Evolutionary conservation across 208 protist species (phyloP).

Genomic region (Kentomonas sorsogonicus): DNA sequence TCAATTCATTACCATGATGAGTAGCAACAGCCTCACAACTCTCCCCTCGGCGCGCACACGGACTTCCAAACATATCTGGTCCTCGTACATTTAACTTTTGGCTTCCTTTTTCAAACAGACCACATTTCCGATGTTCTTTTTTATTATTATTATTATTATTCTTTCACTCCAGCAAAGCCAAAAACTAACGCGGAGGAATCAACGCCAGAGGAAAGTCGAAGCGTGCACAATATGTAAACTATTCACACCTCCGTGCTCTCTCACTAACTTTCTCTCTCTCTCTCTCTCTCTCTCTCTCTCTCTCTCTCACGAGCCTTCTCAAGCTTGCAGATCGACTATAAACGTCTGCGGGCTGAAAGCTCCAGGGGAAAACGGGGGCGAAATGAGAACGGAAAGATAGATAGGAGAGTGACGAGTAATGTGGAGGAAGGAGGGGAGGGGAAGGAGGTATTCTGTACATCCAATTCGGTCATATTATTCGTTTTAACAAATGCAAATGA

Average conservation of each 20-base stretch:
- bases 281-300: constrained; percentile 2
- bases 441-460: too few relatives aligned
- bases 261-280: neutral
- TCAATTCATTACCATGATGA: neutral
- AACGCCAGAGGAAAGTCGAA: too few relatives aligned
- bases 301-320: neutral
- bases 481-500: too few relatives aligned
- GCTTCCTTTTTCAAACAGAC: neutral
- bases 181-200: too few relatives aligned
- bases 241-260: too few relatives aligned
- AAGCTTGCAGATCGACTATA: neutral
- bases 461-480: too few relatives aligned
- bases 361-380: neutral
- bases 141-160: neutral
- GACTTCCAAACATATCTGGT: neutral
- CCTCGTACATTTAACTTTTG: neutral
- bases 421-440: too few relatives aligned
- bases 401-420: too few relatives aligned
- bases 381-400: neutral
- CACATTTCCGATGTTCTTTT: neutral
- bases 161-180: too few relatives aligned
- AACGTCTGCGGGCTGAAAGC: neutral
- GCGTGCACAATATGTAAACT: too few relatives aligned
- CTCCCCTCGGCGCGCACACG: neutral
- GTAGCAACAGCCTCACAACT: neutral